Evolutionary conservation across 331 rosid species (phyloP), one percentile per base, ranked within the genome.

Genomic region (Malus hybrid): DNA sequence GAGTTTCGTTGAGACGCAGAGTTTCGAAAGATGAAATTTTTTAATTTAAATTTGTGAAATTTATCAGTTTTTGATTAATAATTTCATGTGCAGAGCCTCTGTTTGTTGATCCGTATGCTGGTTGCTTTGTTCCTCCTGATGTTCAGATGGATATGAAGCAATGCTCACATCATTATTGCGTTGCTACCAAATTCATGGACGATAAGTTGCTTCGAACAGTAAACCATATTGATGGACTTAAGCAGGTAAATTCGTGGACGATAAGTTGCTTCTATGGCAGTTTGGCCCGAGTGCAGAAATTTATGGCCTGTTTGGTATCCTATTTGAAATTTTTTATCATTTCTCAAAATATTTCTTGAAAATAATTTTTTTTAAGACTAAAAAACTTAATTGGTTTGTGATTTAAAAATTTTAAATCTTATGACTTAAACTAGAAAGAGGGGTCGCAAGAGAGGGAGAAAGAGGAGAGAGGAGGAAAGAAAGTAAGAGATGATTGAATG

Each of bases 131-230:
- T 76, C 62, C 90, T 80, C 87, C 81, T n/a, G 24, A 85, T 70
- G 56, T 73, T 65, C 83, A 83, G 70, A 76, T 74, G 79, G 87
- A 85, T 7, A 68, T 79, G 81, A 80, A 62, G 75, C 90, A 79
- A 80, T 76, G 76, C 70, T 65, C 84, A 77, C 79, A 83, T 65
- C 90, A 85, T 18, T 87, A 88, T 74, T 85, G 91, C 72, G 81
- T 93, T 76, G 90, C 90, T 59, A 88, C 94, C 2, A 93, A 90
- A 71, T 88, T 86, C 86, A 79, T 90, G 56, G 97, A 93, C 74
- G 96, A 93, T 68, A 86, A 80, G 76, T 73, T 90, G 86, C 87
- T 90, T 60, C 55, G 48, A 32, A 79, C 81, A 24, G 87, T 77
- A 80, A 86, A 73, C 73, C 80, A 87, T 77, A 80, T 67, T 32